Evolutionary conservation across 1,284 basidiomycete genomes (phyloP).

Genomic region (Erythrobasidium hasegawianum): DNA sequence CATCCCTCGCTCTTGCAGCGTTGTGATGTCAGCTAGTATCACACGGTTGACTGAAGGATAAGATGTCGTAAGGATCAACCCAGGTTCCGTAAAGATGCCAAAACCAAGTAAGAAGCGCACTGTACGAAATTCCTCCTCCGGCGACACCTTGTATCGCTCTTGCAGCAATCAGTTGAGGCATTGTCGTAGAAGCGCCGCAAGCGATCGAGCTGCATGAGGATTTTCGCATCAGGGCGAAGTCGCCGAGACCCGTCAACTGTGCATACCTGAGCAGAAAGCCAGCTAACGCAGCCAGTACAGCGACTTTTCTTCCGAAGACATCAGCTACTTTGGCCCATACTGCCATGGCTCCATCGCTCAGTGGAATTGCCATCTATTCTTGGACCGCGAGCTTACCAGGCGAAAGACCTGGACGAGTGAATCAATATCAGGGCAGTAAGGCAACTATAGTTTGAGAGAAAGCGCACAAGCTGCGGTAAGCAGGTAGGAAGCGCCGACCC

Average conservation of each 20-base stretch:
- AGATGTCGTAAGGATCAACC: no score
- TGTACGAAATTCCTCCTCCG: conserved; percentile 10
- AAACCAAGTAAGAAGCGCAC: neutral
- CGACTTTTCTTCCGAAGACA: conserved; percentile 8
- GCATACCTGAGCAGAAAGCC: conserved; percentile 7
- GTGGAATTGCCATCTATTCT: no score
- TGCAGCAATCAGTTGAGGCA: conserved; percentile 2
- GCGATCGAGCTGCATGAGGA: conserved; percentile 4
- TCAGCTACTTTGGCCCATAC: conserved; percentile 21
- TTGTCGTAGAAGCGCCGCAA: neutral
- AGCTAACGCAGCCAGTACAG: neutral
- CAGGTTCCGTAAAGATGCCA: no score
- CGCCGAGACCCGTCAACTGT: neutral
- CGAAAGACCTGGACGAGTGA: neutral
- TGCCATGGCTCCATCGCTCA: no score
- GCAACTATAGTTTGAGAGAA: no score
- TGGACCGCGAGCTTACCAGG: neutral
- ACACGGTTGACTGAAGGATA: conserved; percentile 22
- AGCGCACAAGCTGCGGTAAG: conserved; percentile 14
- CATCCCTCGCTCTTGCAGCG: conserved; percentile 15
- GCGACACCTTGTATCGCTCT: conserved; percentile 21
- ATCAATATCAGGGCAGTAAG: no score
- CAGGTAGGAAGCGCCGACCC: conserved; percentile 24
- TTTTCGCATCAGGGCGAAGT: no score
- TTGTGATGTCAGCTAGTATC: conserved; percentile 35